Conservation (phyloP, 116 monocot species). For the Iris pallida region DNA sequence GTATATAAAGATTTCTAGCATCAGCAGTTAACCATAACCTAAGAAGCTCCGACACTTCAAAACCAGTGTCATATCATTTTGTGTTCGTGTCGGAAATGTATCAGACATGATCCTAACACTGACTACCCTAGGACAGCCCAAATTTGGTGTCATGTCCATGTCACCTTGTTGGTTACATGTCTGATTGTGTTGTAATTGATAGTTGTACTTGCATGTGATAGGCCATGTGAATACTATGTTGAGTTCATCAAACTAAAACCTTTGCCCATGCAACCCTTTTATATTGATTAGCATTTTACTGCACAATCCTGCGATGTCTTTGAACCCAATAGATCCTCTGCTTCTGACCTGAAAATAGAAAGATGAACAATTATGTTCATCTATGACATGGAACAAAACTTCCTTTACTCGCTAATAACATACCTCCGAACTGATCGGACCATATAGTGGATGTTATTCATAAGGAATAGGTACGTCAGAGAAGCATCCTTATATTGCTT, state of each 20-base stretch:
- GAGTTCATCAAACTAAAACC: conserved; percentile 20
- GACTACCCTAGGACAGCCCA: too few species aligned
- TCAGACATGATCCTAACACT: too few species aligned
- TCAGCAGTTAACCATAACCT: too few species aligned
- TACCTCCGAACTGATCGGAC: conserved; percentile 95
- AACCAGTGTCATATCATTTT: too few species aligned
- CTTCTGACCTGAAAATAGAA: conserved; percentile 63
- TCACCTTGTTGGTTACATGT: too few species aligned
- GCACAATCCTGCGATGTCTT: conserved; percentile 83
- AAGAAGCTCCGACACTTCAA: too few species aligned
- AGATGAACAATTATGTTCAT: neutral
- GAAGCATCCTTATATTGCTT: conserved; percentile 90
- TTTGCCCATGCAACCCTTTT: conserved; percentile 80
- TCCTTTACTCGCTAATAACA: conserved; percentile 4
- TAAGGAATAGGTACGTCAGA: conserved; percentile 73
- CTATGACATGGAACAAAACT: neutral
- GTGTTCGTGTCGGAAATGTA: too few species aligned
- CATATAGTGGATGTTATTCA: conserved; percentile 97
- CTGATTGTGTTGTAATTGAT: too few species aligned
- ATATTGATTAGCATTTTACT: conserved; percentile 81
- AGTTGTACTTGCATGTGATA: neutral
- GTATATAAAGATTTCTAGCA: too few species aligned
- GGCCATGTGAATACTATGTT: neutral
- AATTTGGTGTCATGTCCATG: too few species aligned
- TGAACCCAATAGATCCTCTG: conserved; percentile 77